Conservation (phyloP, 2,329 filamentous ascomycete species). For the Penicillium sp. region DNA sequence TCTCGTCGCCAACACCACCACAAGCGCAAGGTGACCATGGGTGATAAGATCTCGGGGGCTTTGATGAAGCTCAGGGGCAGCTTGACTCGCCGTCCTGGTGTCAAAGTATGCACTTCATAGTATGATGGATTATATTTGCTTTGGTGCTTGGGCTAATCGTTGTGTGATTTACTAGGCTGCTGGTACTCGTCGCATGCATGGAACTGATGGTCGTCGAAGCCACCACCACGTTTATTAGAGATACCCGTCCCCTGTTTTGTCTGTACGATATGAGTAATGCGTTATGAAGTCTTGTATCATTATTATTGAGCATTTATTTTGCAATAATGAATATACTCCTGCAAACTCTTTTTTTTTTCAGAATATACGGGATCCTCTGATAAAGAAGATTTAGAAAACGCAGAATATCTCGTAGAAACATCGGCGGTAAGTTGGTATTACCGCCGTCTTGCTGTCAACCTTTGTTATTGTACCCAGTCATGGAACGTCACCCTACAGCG, state of each 20-base stretch:
- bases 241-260: not conserved
- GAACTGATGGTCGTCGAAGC: conserved; percentile 68
- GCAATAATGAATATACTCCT: too few relatives aligned
- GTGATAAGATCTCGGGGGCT: conserved; percentile 77
- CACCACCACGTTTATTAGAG: conserved; percentile 24
- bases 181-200: conserved; percentile 71
- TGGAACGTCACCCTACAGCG: too few relatives aligned
- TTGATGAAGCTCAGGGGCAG: conserved; percentile 72
- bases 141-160: not conserved
- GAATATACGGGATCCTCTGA: too few relatives aligned
- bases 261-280: conserved; percentile 6
- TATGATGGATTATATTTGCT: conserved; percentile 34
- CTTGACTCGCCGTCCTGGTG: conserved; percentile 66
- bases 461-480: too few relatives aligned
- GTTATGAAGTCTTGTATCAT: not conserved
- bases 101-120: conserved; percentile 54
- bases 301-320: not conserved
- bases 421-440: too few relatives aligned
- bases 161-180: conserved; percentile 59
- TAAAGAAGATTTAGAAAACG: too few relatives aligned
- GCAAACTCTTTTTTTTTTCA: too few relatives aligned
- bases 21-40: conserved; percentile 63
- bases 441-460: too few relatives aligned
- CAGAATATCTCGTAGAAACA: too few relatives aligned
- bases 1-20: conserved; percentile 59